Base-by-base conservation (phyloP, 1,284 basidiomycete genomes). In the Takashimella koratensis region DNA sequence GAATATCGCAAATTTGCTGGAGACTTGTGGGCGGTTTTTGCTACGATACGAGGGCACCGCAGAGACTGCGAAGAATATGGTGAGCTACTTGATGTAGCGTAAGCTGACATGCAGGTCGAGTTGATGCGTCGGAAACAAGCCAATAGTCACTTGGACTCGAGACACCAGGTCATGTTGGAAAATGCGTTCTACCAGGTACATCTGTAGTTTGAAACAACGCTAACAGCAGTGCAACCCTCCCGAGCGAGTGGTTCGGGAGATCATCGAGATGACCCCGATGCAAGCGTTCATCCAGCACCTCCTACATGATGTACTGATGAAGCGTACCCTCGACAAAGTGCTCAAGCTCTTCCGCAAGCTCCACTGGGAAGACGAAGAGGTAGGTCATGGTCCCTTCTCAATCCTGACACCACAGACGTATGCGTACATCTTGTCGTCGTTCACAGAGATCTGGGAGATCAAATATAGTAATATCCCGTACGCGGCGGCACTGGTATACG, bases 401-500 rank as follows among this genome's bases (percentile, higher is more conserved):
- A 12, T 40, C 11, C 41, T 11, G 40, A 61, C 47, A 79, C 83
- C 30, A 76, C 36, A 73, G 68, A 54, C 63, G 0, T 67, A 68
- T 47, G 59, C 73, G 45, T 73, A 76, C 60, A 65, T 83, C 11
- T 71, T 88, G 75, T 88, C 88, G 65, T 83, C 88, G 23, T 98
- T 99, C 76, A 92, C 89, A 4, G 95, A 95, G 65, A 87, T 94
- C 1, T 97, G 95, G 93, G 95, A 96, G 70, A 83, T 97, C 76
- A 95, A 92, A 67, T 98, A 87, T 70, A 82, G 86, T 56, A 93
- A 90, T 70, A 84, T 98, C 60, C 84, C 87, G 53, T 80, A 97
- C n/a, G 80, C 98, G 36, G 94, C 96, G 2, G 93, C 95, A 80
- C 78, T 98, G 52, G 86, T 93, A 2, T 92, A 92, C 67, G 95